Evolutionary conservation across 1,284 basidiomycete genomes (phyloP), one percentile per base, ranked within the genome.

Genomic region (Lentinula novae-zelandiae): DNA sequence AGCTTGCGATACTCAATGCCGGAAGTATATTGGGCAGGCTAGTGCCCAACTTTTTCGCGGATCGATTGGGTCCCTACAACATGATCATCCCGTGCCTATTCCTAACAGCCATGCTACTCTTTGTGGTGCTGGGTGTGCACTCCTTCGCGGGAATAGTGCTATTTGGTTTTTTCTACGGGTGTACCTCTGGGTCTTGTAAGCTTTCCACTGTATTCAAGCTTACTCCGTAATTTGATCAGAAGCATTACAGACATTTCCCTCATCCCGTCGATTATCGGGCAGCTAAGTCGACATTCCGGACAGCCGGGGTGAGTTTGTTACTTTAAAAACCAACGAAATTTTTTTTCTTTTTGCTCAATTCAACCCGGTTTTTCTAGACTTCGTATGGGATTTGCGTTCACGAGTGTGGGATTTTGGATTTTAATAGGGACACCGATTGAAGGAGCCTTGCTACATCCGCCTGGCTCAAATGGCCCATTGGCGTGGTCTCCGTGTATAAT

Each of bases 371-470:
- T 17, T 40, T 20, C 9, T 60, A 82, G 81, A 46, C 74, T 77
- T 8, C 75, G 82, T 27, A 81, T 82, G 76, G 82, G 82, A n/a
- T 69, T 82, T 39, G 81, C 80, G 1, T 83, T 82, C 65, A 76
- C 79, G 8, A 68, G 77, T 61, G 79, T 81, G n/a, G 78, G 76
- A 7, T 62, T 77, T 33, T 75, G 79, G n/a, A 71, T 78, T 63
- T 73, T 82, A 10, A 65, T 78, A n/a, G 81, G 81, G 5, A 78
- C 78, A n/a, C 81, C 80, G 3, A 78, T 80, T 46, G 73, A 75
- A 62, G 79, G 78, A 0, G 76, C 74, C 10, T 68, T 81, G 15
- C 65, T 82, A 15, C 68, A 69, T 58, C 38, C 39, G 1, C 27
- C 55, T 34, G 34, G 46, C 15, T 49, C 60, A 12, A 38, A 60